Percentiles rank a stretch among this genome's conserved stretches.
Conservation (phyloP, 768 basidiomycete species). For the Cyathus striatus region DNA sequence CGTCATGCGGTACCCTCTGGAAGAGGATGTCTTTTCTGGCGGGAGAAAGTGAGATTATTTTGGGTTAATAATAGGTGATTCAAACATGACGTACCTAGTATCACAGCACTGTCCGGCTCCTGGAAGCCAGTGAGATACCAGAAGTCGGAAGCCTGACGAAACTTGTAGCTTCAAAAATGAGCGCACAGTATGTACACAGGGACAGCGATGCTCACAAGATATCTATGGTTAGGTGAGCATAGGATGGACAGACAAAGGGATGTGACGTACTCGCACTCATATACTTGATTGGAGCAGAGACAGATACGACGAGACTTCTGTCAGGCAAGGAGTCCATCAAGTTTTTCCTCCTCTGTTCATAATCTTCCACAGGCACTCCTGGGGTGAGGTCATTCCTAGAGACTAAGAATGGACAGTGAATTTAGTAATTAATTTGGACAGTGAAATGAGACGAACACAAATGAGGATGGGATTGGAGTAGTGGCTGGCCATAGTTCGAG, state of each 20-base stretch:
- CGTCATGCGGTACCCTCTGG: slow-evolving; percentile 79
- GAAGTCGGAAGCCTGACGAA: slow-evolving; percentile 87
- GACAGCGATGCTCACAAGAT: slow-evolving; percentile 62
- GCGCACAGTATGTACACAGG: slow-evolving; percentile 2
- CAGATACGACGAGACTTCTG: slow-evolving; percentile 67
- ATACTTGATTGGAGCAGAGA: slow-evolving; percentile 79
- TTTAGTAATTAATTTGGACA: neutral
- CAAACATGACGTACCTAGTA: slow-evolving; percentile 53
- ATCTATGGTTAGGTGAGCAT: slow-evolving; percentile 25
- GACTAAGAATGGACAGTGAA: slow-evolving; percentile 29
- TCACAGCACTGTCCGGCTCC: slow-evolving; percentile 85
- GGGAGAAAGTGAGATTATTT: slow-evolving; percentile 2
- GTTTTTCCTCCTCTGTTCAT: slow-evolving; percentile 59
- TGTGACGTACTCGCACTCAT: slow-evolving; percentile 70
- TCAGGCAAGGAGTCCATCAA: slow-evolving; percentile 76
- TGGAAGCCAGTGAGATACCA: slow-evolving; percentile 97
- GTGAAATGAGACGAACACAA: slow-evolving; percentile 40
- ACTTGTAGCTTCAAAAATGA: slow-evolving; percentile 71
- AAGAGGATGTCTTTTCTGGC: slow-evolving; percentile 63
- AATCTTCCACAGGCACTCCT: slow-evolving; percentile 75
- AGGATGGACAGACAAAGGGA: slow-evolving; percentile 4
- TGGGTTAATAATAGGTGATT: neutral
- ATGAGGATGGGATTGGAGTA: slow-evolving; percentile 76
- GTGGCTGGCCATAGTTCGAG: slow-evolving; percentile 75
- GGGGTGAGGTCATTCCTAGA: slow-evolving; percentile 68